Evolutionary conservation across 1,139 yeast species (phyloP).

Genomic region (Suhomyces kunorum): DNA sequence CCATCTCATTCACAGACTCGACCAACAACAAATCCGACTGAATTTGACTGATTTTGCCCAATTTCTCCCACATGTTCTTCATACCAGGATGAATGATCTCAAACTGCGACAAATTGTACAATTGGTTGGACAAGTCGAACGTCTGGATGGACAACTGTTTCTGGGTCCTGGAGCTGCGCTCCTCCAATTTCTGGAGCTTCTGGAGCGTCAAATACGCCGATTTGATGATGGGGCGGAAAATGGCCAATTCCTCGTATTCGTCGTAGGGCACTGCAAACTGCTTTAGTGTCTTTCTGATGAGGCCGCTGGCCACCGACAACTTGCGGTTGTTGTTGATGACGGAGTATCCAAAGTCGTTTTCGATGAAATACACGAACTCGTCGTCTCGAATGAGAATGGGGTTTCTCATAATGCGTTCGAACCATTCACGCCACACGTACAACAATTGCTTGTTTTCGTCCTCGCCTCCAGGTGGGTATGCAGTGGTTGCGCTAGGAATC

Average conservation of each 20-base stretch:
- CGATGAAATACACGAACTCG: slow-evolving; percentile 84
- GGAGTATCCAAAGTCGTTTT: slow-evolving; percentile 80
- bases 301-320: slow-evolving; percentile 72
- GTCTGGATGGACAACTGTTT: slow-evolving; percentile 58
- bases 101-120: slow-evolving; percentile 49
- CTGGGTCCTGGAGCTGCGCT: slow-evolving; percentile 55
- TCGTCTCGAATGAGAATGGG: slow-evolving; percentile 84
- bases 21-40: slow-evolving; percentile 78
- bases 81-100: slow-evolving; percentile 61
- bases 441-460: slow-evolving; percentile 69
- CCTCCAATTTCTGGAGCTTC: slow-evolving; percentile 57
- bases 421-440: slow-evolving; percentile 79
- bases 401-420: slow-evolving; percentile 68
- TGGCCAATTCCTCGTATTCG: slow-evolving; percentile 76
- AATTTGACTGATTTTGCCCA: slow-evolving; percentile 66
- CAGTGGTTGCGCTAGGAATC: slow-evolving; percentile 70
- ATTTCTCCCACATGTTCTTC: slow-evolving; percentile 79
- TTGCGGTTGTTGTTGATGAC: slow-evolving; percentile 61
- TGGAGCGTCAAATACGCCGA: slow-evolving; percentile 64
- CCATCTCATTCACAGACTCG: slow-evolving; percentile 72
- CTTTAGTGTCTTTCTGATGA: slow-evolving; percentile 83
- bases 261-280: slow-evolving; percentile 93
- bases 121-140: slow-evolving; percentile 65
- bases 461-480: slow-evolving; percentile 80
- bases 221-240: slow-evolving; percentile 83